phyloP scores from a whole-genome alignment of 139 green algal genomes.

The Chlorella vulgaris region DNA sequence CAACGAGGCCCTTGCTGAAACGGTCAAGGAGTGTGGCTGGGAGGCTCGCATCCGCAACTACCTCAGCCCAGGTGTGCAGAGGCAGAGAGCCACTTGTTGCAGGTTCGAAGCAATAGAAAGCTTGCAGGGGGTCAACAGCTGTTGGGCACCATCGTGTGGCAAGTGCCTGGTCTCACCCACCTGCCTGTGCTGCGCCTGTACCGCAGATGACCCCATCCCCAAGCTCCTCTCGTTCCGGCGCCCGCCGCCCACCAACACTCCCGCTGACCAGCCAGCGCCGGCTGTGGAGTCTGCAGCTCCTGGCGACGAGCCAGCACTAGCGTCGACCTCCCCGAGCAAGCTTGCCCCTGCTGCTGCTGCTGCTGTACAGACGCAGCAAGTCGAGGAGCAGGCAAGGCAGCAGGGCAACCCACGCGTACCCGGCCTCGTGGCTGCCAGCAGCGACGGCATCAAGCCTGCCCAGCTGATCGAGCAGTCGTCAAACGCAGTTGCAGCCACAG shows the following conservation, averaged over 20 bases:
- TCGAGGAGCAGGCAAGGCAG: too few relatives aligned
- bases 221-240: constrained; percentile 25
- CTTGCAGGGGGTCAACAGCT: not conserved
- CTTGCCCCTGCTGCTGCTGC: too few relatives aligned
- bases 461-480: too few relatives aligned
- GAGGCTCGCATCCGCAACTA: constrained; percentile 63
- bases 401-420: too few relatives aligned
- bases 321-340: too few relatives aligned
- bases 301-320: not conserved
- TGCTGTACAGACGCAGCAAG: too few relatives aligned
- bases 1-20: constrained; percentile 68
- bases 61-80: constrained; percentile 51
- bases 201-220: constrained; percentile 32
- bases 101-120: not conserved
- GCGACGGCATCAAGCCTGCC: too few relatives aligned
- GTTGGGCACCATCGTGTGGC: not conserved
- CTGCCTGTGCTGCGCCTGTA: not conserved
- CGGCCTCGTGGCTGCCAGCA: too few relatives aligned
- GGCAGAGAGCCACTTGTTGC: not conserved
- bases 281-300: not conserved
- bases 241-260: not conserved
- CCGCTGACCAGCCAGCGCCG: not conserved
- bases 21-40: constrained; percentile 65
- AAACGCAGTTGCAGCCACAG: too few relatives aligned
- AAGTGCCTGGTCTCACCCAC: not conserved